These are phyloP conservation scores for Sorghum bicolor DNA, from an alignment of 176 grass and related monocot species.

Conservation along the genomic window DNA sequence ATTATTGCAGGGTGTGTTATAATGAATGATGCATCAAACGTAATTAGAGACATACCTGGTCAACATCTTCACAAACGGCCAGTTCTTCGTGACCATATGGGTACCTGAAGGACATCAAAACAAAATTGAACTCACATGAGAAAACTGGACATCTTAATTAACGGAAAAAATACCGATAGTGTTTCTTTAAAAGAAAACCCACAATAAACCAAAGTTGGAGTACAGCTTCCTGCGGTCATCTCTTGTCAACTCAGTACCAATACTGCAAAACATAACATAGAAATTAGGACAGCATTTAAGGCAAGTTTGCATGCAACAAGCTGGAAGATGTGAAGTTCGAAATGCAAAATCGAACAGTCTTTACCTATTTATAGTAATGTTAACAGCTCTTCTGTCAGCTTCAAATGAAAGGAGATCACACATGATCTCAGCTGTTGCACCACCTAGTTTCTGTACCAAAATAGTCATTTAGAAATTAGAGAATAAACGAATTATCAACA, in stretches of 20 bases:
- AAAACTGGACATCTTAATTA: slow-evolving; percentile 2
- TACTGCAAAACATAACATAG: slow-evolving; percentile 46
- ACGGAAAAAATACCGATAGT: slow-evolving; percentile 7
- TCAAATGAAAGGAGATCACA: slow-evolving; percentile 95
- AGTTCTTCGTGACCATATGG: slow-evolving; percentile 99
- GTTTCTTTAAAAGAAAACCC: slow-evolving; percentile 25
- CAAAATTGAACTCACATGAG: slow-evolving; percentile 23
- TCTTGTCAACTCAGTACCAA: slow-evolving; percentile 97
- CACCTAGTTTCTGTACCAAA: slow-evolving; percentile 82
- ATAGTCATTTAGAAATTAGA: background rate
- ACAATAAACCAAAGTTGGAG: slow-evolving; percentile 98
- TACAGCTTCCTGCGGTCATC: slow-evolving; percentile 93
- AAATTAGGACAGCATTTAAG: slow-evolving; percentile 23
- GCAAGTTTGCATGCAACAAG: background rate
- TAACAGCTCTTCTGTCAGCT: slow-evolving; percentile 97
- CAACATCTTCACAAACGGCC: slow-evolving; percentile 93
- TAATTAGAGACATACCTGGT: slow-evolving; percentile 61
- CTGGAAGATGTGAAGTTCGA: slow-evolving; percentile 5
- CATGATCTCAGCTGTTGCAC: slow-evolving; percentile 98
- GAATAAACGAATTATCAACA: slow-evolving; percentile 14
- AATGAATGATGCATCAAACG: background rate
- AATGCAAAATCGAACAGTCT: background rate
- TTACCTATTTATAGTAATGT: slow-evolving; percentile 96
- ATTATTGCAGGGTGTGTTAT: background rate
- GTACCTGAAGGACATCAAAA: slow-evolving; percentile 46